Percentiles rank a stretch among this genome's conserved stretches.
Conservation (phyloP, 129 eudicot species). For the Tanacetum coccineum region DNA sequence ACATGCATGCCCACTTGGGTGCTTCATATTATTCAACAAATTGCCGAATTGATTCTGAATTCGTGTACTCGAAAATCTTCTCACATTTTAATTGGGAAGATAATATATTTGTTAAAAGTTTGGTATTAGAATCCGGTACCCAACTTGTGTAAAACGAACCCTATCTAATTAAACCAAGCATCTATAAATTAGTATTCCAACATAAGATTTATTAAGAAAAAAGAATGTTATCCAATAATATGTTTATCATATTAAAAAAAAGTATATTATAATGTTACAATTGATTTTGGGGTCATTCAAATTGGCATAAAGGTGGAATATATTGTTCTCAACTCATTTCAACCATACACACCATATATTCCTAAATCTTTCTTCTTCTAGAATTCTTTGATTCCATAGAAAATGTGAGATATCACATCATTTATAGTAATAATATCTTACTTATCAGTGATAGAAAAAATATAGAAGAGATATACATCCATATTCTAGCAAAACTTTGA, state of each 20-base stretch:
- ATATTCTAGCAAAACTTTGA: too few relatives aligned
- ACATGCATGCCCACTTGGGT: conserved; percentile 33
- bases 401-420: neutral
- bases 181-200: neutral
- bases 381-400: conserved; percentile 22
- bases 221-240: neutral
- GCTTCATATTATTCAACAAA: conserved; percentile 25
- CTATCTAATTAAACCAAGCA: conserved; percentile 8
- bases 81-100: conserved; percentile 4
- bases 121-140: conserved; percentile 28
- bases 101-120: conserved; percentile 5
- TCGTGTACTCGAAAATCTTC: conserved; percentile 11
- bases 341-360: conserved; percentile 23
- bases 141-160: conserved; percentile 4
- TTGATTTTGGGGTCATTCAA: too few relatives aligned
- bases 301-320: conserved; percentile 8
- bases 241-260: too few relatives aligned
- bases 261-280: too few relatives aligned
- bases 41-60: conserved; percentile 26
- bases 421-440: conserved; percentile 4
- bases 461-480: too few relatives aligned
- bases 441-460: neutral
- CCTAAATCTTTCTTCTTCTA: conserved; percentile 22
- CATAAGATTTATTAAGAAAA: neutral
- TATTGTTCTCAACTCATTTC: conserved; percentile 5